phyloP scores from a whole-genome alignment of 352 stramenopile species.

The Phytopythium sindhum region DNA sequence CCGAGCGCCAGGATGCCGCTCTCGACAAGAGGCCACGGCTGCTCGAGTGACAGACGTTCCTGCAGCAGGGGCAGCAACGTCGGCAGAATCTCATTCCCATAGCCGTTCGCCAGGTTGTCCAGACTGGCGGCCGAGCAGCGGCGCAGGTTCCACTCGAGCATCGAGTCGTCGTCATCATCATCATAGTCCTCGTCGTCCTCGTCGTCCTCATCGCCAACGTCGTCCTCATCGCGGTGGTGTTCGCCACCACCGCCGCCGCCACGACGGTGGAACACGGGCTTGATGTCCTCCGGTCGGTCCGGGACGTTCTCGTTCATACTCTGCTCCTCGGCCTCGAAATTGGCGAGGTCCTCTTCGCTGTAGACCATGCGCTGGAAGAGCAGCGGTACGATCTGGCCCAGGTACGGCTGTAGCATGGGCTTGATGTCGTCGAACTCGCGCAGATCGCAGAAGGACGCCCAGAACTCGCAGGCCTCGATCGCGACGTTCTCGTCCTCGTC shows the following conservation, averaged over 20 bases:
- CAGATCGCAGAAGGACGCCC: conserved; percentile 90
- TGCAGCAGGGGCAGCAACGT: conserved; percentile 91
- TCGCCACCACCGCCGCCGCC: conserved; percentile 24
- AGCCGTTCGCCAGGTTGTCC: conserved; percentile 93
- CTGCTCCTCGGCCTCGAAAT: conserved; percentile 89
- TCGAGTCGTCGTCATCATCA: conserved; percentile 89
- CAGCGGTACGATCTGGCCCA: conserved; percentile 90
- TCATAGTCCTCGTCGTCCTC: conserved; percentile 90
- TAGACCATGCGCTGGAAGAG: conserved; percentile 96
- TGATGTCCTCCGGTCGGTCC: conserved; percentile 90
- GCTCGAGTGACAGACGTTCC: conserved; percentile 84
- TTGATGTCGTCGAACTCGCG: conserved; percentile 91
- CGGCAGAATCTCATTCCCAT: conserved; percentile 92
- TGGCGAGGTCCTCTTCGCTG: conserved; percentile 89
- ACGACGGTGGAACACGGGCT: conserved; percentile 82
- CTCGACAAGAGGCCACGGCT: conserved; percentile 94
- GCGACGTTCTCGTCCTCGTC: conserved; percentile 84
- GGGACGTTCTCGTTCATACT: conserved; percentile 84
- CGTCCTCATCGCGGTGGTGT: conserved; percentile 19
- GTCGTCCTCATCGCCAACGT: conserved; percentile 68
- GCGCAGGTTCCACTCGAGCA: conserved; percentile 95
- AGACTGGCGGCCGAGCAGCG: conserved; percentile 93
- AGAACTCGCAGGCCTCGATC: conserved; percentile 90
- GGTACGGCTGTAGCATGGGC: conserved; percentile 74
- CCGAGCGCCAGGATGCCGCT: conserved; percentile 95